phyloP scores from a whole-genome alignment of 768 basidiomycete genomes.

The Podaxis sp. region DNA sequence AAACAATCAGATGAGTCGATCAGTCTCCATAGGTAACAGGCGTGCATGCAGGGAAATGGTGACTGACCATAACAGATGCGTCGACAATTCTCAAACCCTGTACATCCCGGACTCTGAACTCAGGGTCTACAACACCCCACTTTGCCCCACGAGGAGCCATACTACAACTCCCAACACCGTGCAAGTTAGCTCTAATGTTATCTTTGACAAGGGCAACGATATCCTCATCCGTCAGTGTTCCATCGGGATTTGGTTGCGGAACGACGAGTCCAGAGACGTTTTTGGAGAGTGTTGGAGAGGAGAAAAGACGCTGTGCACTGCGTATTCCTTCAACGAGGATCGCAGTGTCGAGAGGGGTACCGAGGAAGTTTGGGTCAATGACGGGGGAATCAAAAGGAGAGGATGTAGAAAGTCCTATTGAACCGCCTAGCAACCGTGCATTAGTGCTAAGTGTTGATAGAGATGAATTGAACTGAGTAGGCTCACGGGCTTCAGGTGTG shows the following conservation, averaged over 20 bases:
- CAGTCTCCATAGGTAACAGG: neutral
- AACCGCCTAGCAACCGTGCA: constrained; percentile 10
- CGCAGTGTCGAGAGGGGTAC: constrained; percentile 18
- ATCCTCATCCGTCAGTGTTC: constrained; percentile 8
- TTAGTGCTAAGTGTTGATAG: neutral
- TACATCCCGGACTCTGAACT: neutral
- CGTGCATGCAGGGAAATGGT: neutral
- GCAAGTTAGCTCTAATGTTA: neutral
- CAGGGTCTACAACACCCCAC: constrained; percentile 10
- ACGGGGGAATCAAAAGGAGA: constrained; percentile 38
- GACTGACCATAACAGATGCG: constrained; percentile 4
- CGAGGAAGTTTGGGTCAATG: constrained; percentile 37
- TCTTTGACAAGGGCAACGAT: neutral
- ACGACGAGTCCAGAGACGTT: constrained; percentile 13
- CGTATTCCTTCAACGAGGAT: constrained; percentile 21
- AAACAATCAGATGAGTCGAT: neutral
- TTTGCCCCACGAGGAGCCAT: neutral
- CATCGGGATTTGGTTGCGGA: constrained; percentile 3
- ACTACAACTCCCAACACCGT: neutral
- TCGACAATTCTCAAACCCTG: constrained; percentile 9
- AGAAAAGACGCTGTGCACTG: constrained; percentile 18
- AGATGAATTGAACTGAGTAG: neutral
- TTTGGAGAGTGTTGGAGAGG: constrained; percentile 16
- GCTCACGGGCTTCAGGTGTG: neutral
- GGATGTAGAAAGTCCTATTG: constrained; percentile 31